Evolutionary conservation across 805 yeast genomes (phyloP), one percentile per base, ranked within the genome.

Genomic region (Maudiozyma saulgeensis): DNA sequence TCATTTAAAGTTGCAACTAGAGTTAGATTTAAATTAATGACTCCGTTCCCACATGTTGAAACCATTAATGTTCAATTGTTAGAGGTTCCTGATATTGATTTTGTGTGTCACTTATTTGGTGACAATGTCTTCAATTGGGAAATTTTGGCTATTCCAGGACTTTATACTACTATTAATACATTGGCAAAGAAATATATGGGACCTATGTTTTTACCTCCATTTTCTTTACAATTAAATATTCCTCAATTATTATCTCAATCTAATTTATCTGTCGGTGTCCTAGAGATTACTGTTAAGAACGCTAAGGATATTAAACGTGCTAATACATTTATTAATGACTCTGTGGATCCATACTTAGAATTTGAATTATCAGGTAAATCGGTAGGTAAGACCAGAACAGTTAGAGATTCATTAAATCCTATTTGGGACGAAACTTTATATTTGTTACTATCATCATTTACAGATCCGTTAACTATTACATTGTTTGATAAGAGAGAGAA

Each of bases 201-300:
- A 9, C 93, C 97, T 31, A 79, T 93, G 72, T 62, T 91, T 45
- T 84, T 87, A 60, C 75, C 85, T 43, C 99, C 99, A 13, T 82
- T 93, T 55, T 88, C 96, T 3, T 86, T 90, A 74, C 96, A 93
- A 71, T 71, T 93, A 63, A 93, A 95, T 60, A 77, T 93, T 43
- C 96, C 95, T 63, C 96, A 89, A 69, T 71, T 93, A 63, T 67
- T 91, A 58, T 84, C 95, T 19, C 96, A 96, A 61, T 82, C 91
- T 43, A 82, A 82, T 60, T 79, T 91, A 37, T 84, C 98, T 6
- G 75, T 88, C 57, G 99, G 99, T 69, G 86, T 93, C 32, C 69
- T 93, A 53, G 83, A 82, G 42, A 66, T 93, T 41, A 79, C 76
- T 28, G 72, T 84, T 38, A 80, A 81, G 57, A 71, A 77, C 42